Evolutionary conservation across 495 filamentous ascomycete species (phyloP).

Genomic region (Evansstolkia leycettana): DNA sequence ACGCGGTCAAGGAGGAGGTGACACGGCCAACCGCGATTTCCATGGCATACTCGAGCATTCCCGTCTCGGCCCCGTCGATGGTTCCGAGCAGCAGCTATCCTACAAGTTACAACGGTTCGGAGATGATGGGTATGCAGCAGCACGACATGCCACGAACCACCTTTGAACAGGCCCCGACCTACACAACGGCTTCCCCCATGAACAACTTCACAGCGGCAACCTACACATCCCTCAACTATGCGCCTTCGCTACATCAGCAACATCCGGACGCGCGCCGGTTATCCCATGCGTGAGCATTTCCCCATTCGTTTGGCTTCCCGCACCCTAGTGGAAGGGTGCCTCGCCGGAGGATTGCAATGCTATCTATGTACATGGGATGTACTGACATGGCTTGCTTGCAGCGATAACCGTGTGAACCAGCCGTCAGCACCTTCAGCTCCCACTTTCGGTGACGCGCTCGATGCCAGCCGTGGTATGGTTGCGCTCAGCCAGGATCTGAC

Average conservation of each 20-base stretch:
- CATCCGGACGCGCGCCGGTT: slow-evolving; percentile 57
- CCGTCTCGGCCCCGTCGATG: slow-evolving; percentile 58
- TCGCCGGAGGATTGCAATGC: no score
- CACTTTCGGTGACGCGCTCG: slow-evolving; percentile 58
- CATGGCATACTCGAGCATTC: slow-evolving; percentile 61
- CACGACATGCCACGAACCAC: slow-evolving; percentile 46
- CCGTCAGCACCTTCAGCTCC: slow-evolving; percentile 21
- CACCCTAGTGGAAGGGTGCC: not conserved
- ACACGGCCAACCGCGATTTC: slow-evolving; percentile 51
- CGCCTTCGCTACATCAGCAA: slow-evolving; percentile 38
- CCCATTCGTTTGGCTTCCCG: slow-evolving; percentile 1
- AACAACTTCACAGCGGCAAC: slow-evolving; percentile 49
- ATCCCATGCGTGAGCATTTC: slow-evolving; percentile 73
- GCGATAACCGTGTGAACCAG: slow-evolving; percentile 48
- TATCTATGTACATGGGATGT: no score
- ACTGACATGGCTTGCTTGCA: no score
- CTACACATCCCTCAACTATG: slow-evolving; percentile 45
- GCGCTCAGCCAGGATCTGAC: slow-evolving; percentile 81
- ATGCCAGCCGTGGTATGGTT: slow-evolving; percentile 83
- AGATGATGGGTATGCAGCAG: slow-evolving; percentile 62
- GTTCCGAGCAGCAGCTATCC: slow-evolving; percentile 58
- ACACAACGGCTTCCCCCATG: slow-evolving; percentile 57
- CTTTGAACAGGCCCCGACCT: slow-evolving; percentile 46
- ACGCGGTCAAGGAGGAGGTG: slow-evolving; percentile 43
- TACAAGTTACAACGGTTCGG: slow-evolving; percentile 48